Evolutionary conservation across 1,284 basidiomycete species (phyloP), one percentile per base, ranked within the genome.

Genomic region (Melampsora abietis-canadensis): DNA sequence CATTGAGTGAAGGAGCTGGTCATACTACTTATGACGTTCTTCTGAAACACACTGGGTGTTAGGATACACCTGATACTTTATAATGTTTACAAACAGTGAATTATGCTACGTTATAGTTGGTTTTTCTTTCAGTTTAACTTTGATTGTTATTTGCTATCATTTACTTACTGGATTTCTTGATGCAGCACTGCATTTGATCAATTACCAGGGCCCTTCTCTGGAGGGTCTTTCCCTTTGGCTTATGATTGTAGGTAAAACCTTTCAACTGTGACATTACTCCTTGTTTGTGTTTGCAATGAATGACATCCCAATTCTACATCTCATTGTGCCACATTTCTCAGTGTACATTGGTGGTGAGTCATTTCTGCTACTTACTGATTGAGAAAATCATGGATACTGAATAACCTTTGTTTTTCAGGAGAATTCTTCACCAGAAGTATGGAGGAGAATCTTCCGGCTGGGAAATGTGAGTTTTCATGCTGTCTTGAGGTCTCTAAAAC

Each of bases 1-100:
- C 54, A 40, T 24, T 74, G 21, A 54, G 64, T 17, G 72, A 66
- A 66, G 72, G 72, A 30, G 64, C 72, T 44, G 72, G 72, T 24
- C 72, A 75, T 54, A 19, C 44, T 34, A 27, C 54, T 61, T 75
- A 66, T 31, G 72, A 75, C n/a, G 34, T n/a, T 27, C 67, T 75
- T n/a, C 37, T 44, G 5, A 46, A 60, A 27, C 31, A 60, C 24
- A 62, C 59, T n/a, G 54, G 64, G 2, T 75, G 72, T 40, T 4
- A 14, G 46, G 15, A 37, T 24, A 17, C n/a, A 0, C 37, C 37
- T 15, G 65, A 75, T 30, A 75, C 46, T 51, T 17, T 75, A 8
- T 19, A 1, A 10, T 75, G 72, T 46, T 64, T 75, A 4, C 54
- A 57, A 62, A 51, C 61, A 37, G 72, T 54, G 44, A 31, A n/a